Evolutionary conservation across 1,139 yeast species (phyloP), one percentile per base, ranked within the genome.

Genomic region (Nadsonia commutata): DNA sequence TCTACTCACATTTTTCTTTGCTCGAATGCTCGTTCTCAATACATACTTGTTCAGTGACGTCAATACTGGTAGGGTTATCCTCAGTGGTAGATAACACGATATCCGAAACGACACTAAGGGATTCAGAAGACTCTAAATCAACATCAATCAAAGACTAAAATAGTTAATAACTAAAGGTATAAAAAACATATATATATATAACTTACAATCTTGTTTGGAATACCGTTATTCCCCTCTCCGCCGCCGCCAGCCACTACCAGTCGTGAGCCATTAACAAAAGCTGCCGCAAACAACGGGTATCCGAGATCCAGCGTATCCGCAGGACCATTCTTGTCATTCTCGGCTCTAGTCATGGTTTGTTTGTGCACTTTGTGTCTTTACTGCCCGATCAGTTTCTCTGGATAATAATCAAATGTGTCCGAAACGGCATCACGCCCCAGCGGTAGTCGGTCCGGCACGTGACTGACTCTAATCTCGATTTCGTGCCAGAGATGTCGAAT

Each of bases 231-330:
- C 16, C 94, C 94, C 60, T 84, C 94, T 36, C 96, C 97, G 36
- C 96, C 96, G 39, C 97, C 98, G 38, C 98, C 98, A 4, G 86
- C 76, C 22, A 81, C 82, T 43, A 86, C 61, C 31, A 86, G 60
- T 2, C 79, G 72, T 51, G 70, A 66, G 52, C 78, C 71, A 52
- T 75, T 70, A 44, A 79, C 67, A 58, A 84, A 88, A 50, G 74
- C 72, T 46, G 88, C 78, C 2, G 84, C 93, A 55, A 80, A 82
- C 16, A 85, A 71, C 1, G 98, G 97, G 56, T 81, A 85, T 2
- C 83, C 88, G 40, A 80, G 67, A 53, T 79, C 77, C 46, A 54
- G 13, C 3, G 13, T 4, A 9, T 27, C 33, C 13, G 33, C n/a
- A n/a, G n/a, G n/a, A n/a, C n/a, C n/a, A n/a, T n/a, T n/a, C n/a